Base-by-base conservation (phyloP, 2,329 filamentous ascomycete species). In the Blastomyces parvus region DNA sequence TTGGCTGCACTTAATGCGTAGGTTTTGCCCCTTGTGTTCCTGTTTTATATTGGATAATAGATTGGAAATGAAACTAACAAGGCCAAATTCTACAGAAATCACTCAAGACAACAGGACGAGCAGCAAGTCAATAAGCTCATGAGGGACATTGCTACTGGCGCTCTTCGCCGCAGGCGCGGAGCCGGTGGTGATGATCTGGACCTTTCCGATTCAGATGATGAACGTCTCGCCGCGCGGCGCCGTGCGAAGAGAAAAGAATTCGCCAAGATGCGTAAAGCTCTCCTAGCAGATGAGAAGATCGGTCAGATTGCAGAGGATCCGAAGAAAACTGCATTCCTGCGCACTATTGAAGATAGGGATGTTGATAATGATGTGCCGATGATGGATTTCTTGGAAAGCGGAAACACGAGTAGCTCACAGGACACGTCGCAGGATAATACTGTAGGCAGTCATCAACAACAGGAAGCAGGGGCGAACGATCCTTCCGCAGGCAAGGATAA, bases 121-220 rank as follows among this genome's bases (percentile, higher is more conserved):
- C 91, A 93, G 69, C 86, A 90, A 68, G 88, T 97, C 17, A 89
- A 92, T 70, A 94, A 94, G 78, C 83, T 99, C 60, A 91, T 94
- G 81, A 92, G 90, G 69, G 93, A 97, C 72, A 88, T 99, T 70
- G 94, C 90, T 4, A 95, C 88, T 14, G 94, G 94, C 60, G 88
- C 86, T 74, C 83, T 99, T 59, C 88, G 92, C 13, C 88, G 90
- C 66, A 93, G 95, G 73, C 87, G 89, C 55, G 83, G 81, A 25
- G 57, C 57, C 7, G 89, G 88, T 66, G 89, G 88, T 66, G 83
- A 89, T 72, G 89, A 92, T 69, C 87, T 92, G 66, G 89, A 93
- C 69, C 83, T 96, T 27, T 92, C 91, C 5, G 94, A 97, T 73
- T 93, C 90, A 2, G 93, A 97, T 68, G 93, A 97, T 69, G 91